A percentile compares a stretch with the other conserved stretches of the same genome.
Evolutionary conservation across 208 protist genomes (phyloP).

Genomic region (Trypanosoma boissoni): DNA sequence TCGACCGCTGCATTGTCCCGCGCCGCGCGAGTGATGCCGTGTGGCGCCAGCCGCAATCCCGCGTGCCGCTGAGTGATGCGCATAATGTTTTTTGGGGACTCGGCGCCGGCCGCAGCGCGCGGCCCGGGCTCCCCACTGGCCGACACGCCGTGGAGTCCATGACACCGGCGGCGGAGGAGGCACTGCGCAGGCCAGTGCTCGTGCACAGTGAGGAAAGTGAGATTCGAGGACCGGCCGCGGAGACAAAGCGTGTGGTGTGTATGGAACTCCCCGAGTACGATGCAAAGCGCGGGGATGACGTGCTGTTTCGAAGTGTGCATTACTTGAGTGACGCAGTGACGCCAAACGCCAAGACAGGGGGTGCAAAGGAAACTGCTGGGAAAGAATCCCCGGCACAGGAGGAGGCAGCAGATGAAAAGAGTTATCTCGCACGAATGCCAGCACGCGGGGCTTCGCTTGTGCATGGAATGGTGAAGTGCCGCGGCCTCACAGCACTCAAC

Average conservation of each 20-base stretch:
- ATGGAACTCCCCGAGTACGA: slow-evolving; percentile 86
- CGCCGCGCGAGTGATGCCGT: slow-evolving; percentile 41
- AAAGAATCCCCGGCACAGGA: background rate
- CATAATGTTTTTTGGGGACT: slow-evolving; percentile 86
- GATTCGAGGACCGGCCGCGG: slow-evolving; percentile 35
- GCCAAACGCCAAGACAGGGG: too few relatives aligned
- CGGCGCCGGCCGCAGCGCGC: slow-evolving; percentile 14
- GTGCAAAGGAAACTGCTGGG: background rate
- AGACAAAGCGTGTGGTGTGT: slow-evolving; percentile 55
- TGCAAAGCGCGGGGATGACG: slow-evolving; percentile 53
- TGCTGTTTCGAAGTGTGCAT: slow-evolving; percentile 86
- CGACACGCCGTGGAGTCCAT: slow-evolving; percentile 30
- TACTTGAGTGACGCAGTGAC: slow-evolving; percentile 41
- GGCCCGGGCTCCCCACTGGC: slow-evolving; percentile 2
- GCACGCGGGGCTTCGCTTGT: slow-evolving; percentile 57
- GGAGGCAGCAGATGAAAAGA: slow-evolving; percentile 10
- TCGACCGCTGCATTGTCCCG: slow-evolving; percentile 51
- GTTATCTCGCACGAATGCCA: slow-evolving; percentile 70
- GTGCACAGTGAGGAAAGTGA: slow-evolving; percentile 73
- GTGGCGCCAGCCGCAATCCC: slow-evolving; percentile 35
- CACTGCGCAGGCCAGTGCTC: slow-evolving; percentile 66
- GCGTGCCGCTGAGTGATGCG: slow-evolving; percentile 57
- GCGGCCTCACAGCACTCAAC: slow-evolving; percentile 61
- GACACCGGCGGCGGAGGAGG: slow-evolving; percentile 44
- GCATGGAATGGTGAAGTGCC: slow-evolving; percentile 88